phyloP scores from a whole-genome alignment of 2,329 filamentous ascomycete genomes.

The Lasiodiplodia theobromae region DNA sequence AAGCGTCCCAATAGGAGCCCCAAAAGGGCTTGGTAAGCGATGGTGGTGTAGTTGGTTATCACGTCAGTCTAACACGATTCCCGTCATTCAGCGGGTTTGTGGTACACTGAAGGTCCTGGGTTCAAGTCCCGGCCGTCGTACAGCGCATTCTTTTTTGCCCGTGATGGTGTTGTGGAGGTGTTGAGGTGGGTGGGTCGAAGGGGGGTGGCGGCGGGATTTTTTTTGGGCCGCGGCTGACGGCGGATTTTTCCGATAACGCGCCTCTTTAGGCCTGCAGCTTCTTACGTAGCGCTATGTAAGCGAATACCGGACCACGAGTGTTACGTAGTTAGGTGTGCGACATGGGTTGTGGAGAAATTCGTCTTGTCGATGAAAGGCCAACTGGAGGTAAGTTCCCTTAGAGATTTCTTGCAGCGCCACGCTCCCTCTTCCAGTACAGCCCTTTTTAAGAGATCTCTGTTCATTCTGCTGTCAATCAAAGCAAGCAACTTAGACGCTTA shows the following conservation, averaged over 20 bases:
- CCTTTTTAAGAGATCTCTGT: too few species aligned
- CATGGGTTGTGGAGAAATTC: too few species aligned
- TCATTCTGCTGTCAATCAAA: too few species aligned
- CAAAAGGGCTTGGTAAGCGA: background rate
- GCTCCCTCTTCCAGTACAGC: too few species aligned
- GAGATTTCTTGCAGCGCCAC: too few species aligned
- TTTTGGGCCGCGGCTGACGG: background rate
- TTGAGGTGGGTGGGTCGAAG: background rate
- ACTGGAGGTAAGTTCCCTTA: too few species aligned
- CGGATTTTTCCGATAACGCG: background rate
- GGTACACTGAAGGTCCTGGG: slow-evolving; percentile 31
- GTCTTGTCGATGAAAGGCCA: too few species aligned
- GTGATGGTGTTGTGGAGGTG: background rate
- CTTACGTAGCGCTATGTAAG: background rate
- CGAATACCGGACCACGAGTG: background rate
- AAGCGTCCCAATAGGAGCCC: background rate
- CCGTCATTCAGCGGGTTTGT: background rate
- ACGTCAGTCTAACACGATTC: slow-evolving; percentile 51
- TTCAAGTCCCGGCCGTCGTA: slow-evolving; percentile 24
- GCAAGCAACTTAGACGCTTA: too few species aligned
- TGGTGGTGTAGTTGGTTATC: slow-evolving; percentile 54
- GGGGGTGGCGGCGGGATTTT: background rate
- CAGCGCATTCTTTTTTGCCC: background rate
- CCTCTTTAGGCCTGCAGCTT: background rate
- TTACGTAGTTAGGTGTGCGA: too few species aligned